Percentiles rank a stretch among this genome's conserved stretches.
phyloP scores from a whole-genome alignment of 2,329 filamentous ascomycete species.

The Plectosphaerella sp. region DNA sequence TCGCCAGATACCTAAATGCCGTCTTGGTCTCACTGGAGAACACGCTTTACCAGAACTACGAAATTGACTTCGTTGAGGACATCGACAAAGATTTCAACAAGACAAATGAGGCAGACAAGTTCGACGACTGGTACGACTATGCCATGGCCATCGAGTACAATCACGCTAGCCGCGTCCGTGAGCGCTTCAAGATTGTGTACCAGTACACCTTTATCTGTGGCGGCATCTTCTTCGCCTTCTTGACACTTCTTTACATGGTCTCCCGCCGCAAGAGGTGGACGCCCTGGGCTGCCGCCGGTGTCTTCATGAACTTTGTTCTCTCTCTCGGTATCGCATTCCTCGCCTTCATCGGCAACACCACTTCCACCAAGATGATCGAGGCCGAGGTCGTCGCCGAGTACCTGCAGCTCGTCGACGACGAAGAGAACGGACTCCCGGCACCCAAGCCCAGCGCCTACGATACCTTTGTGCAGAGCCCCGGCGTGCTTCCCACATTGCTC shows the following conservation, averaged over 20 bases:
- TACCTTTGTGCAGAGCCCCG: background rate
- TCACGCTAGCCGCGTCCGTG: conserved; percentile 1
- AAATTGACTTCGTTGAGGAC: conserved; percentile 23
- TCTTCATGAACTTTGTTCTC: conserved; percentile 20
- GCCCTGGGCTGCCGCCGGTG: conserved; percentile 25
- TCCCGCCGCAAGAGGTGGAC: conserved; percentile 23
- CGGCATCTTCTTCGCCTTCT: conserved; percentile 24
- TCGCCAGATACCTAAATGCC: background rate
- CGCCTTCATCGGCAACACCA: conserved; percentile 13
- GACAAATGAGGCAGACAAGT: conserved; percentile 5
- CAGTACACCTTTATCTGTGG: conserved; percentile 27
- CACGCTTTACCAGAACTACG: conserved; percentile 2
- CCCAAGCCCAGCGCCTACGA: too few relatives aligned
- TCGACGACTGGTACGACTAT: conserved; percentile 9
- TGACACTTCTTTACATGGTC: conserved; percentile 23
- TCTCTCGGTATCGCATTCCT: conserved; percentile 23
- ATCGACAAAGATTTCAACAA: conserved; percentile 11
- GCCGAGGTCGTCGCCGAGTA: background rate
- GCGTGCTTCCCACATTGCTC: background rate
- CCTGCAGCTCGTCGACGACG: too few relatives aligned
- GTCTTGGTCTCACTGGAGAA: conserved; percentile 3
- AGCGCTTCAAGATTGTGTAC: conserved; percentile 18
- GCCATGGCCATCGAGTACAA: conserved; percentile 16
- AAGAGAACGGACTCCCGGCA: too few relatives aligned
- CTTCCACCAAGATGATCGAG: background rate